These are phyloP conservation scores for Botrytis byssoidea DNA, from an alignment of 2,329 filamentous ascomycete species.

Conservation along the genomic window DNA sequence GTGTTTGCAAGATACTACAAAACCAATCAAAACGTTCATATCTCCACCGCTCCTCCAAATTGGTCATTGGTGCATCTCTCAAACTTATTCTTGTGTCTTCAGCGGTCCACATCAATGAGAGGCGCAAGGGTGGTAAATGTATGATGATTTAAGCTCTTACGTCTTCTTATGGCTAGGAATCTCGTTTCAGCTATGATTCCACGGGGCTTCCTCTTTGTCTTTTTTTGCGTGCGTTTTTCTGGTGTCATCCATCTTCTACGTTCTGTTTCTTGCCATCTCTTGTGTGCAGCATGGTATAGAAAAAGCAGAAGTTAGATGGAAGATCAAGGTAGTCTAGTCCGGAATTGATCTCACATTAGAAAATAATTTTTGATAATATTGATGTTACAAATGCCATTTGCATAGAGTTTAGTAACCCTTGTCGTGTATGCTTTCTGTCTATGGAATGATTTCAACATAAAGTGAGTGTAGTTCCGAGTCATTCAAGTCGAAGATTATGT, in stretches of 20 bases:
- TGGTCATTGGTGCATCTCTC: constrained; percentile 37
- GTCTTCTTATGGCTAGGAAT: constrained; percentile 35
- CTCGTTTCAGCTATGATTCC: constrained; percentile 32
- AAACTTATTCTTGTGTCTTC: constrained; percentile 39
- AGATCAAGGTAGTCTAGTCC: constrained; percentile 41
- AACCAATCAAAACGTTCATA: constrained; percentile 38
- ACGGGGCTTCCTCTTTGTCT: constrained; percentile 31
- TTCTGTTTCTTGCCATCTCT: constrained; percentile 34
- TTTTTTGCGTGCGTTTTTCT: constrained; percentile 31
- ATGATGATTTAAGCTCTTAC: constrained; percentile 38
- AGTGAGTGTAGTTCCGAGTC: neutral
- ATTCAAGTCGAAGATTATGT: neutral
- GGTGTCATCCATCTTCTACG: constrained; percentile 36
- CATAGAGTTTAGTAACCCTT: neutral
- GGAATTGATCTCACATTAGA: constrained; percentile 42
- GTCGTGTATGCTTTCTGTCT: neutral
- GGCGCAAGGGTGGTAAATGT: constrained; percentile 41
- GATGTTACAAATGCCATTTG: neutral
- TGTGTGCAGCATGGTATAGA: constrained; percentile 20
- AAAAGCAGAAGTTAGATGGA: constrained; percentile 41
- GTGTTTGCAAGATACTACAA: constrained; percentile 32
- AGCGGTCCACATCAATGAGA: constrained; percentile 38
- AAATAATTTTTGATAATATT: constrained; percentile 28
- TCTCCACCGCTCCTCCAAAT: constrained; percentile 35
- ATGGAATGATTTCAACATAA: neutral